These are phyloP conservation scores for Vaccinium corymbosum DNA, from an alignment of 148 eudicot species.

Conservation along the genomic window DNA sequence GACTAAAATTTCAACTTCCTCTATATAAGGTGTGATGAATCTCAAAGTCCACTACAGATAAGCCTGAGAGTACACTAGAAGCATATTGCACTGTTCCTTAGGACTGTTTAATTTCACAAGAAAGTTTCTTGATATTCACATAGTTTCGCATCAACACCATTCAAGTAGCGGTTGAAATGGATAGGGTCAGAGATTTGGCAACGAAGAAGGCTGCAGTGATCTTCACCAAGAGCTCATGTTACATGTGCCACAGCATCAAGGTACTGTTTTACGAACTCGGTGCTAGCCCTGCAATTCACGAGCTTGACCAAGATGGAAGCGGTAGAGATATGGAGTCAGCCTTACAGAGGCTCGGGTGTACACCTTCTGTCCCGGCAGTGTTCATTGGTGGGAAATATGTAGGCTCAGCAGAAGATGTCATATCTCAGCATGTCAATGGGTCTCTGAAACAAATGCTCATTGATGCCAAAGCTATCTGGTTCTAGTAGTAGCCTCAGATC, in stretches of 20 bases:
- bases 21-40: constrained; percentile 22
- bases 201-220: constrained; percentile 45
- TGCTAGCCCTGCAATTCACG: constrained; percentile 47
- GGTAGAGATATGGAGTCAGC: constrained; percentile 47
- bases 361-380: constrained; percentile 41
- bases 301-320: constrained; percentile 33
- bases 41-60: constrained; percentile 12
- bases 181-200: constrained; percentile 35
- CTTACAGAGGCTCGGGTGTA: constrained; percentile 31
- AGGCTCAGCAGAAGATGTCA: constrained; percentile 45
- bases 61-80: constrained; percentile 3
- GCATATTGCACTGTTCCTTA: not conserved
- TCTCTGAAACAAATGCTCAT: constrained; percentile 41
- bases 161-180: constrained; percentile 23
- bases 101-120: not conserved
- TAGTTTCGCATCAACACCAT: not conserved
- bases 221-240: constrained; percentile 54
- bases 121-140: not conserved
- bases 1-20: not conserved
- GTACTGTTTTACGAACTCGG: constrained; percentile 41
- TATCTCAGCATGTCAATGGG: constrained; percentile 45
- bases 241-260: constrained; percentile 47
- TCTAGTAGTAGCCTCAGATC: not conserved
- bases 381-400: constrained; percentile 43
- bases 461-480: constrained; percentile 45